These are phyloP conservation scores for Penicillium sp. DNA, from an alignment of 2,329 filamentous ascomycete species.

Conservation along the genomic window DNA sequence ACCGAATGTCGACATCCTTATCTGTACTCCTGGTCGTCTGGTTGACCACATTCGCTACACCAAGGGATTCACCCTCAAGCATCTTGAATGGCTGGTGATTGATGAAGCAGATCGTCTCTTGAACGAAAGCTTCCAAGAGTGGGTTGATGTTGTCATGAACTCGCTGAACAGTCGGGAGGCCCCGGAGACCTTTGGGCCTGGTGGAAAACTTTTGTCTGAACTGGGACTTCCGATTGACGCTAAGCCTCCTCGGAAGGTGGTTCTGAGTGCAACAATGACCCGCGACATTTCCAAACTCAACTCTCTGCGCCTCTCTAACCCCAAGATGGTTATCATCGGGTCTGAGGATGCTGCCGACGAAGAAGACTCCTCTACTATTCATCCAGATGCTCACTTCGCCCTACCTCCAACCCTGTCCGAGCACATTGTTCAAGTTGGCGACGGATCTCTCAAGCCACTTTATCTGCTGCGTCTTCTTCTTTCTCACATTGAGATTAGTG, in stretches of 20 bases:
- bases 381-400: slow-evolving; percentile 47
- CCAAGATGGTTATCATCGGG: slow-evolving; percentile 74
- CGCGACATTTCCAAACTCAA: slow-evolving; percentile 77
- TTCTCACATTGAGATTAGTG: slow-evolving; percentile 33
- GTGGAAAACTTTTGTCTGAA: slow-evolving; percentile 33
- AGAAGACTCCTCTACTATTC: slow-evolving; percentile 21
- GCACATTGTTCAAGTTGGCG: slow-evolving; percentile 65
- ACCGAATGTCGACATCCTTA: slow-evolving; percentile 81
- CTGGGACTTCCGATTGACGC: slow-evolving; percentile 42
- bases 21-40: slow-evolving; percentile 87
- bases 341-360: slow-evolving; percentile 39
- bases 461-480: slow-evolving; percentile 77
- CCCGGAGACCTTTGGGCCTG: slow-evolving; percentile 48
- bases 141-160: slow-evolving; percentile 70
- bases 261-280: slow-evolving; percentile 91
- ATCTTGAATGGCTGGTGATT: slow-evolving; percentile 83
- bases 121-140: slow-evolving; percentile 89
- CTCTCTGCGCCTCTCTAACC: slow-evolving; percentile 69
- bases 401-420: slow-evolving; percentile 67
- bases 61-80: slow-evolving; percentile 73
- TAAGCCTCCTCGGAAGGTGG: slow-evolving; percentile 68
- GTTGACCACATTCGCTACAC: slow-evolving; percentile 89
- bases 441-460: slow-evolving; percentile 73
- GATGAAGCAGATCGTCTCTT: slow-evolving; percentile 93
- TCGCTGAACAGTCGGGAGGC: slow-evolving; percentile 57